Base-by-base conservation (phyloP, 495 filamentous ascomycete genomes). In the Aspergillus mulundensis region DNA sequence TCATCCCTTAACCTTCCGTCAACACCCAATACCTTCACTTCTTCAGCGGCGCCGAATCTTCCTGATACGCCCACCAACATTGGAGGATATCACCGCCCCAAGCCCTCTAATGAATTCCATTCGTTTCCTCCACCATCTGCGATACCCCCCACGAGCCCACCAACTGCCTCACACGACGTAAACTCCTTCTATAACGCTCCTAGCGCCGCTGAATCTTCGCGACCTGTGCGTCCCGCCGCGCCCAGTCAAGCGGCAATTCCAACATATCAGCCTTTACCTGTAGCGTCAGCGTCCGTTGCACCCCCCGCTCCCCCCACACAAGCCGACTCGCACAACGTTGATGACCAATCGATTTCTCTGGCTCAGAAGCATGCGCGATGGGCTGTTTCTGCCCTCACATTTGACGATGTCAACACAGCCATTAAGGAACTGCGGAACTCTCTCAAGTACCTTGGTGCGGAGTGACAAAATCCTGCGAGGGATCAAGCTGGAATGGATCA, bases 351-450 rank as follows among this genome's bases (percentile, higher is more conserved):
- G 3, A 88, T 96, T 28, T 64, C 80, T 2, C 78, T 82, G 56
- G 94, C 94, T 10, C 91, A 96, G 67, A 98, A 97, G 62, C 94
- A 96, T 74, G 93, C 94, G 0, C 90, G 87, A 64, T 98, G 92
- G 92, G 95, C 94, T 0, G 92, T 97, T 30, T 97, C 94, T 19
- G 94, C 94, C 5, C 73, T 98, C 50, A 94, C 95, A 66, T 98
- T 97, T 70, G 94, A 98, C 64, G 94, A 98, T 73, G 87, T 96
- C 10, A 75, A 85, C 21, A 98, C 95, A 0, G 94, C 94, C 0
- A 86, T 97, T 6, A 87, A 85, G 66, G 92, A 98, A 63, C 70
- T 97, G 52, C 81, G 81, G 59, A 81, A 77, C 42, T 95, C 94
- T 40, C 73, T 98, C 59, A 66, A 58, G 43, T 65, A 64, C 14